A percentile compares a stretch with the other conserved stretches of the same genome.
phyloP scores from a whole-genome alignment of 2,329 filamentous ascomycete species.

The Colletotrichum cordylinicola region DNA sequence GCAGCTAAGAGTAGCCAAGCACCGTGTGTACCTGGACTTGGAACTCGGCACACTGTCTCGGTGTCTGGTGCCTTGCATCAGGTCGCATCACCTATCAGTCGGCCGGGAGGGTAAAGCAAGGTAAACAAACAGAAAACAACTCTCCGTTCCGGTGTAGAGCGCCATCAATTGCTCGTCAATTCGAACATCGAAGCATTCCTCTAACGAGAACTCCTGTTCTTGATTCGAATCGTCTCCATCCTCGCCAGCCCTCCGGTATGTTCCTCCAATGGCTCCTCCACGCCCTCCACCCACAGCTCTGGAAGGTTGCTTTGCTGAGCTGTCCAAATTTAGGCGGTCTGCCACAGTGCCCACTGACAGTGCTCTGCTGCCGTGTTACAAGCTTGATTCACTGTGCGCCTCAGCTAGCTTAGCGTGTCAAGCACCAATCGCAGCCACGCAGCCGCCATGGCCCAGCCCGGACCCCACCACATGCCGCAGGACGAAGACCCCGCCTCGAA shows the following conservation, averaged over 20 bases:
- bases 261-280: background rate
- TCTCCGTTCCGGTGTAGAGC: background rate
- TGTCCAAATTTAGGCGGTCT: background rate
- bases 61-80: background rate
- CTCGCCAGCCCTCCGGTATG: background rate
- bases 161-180: background rate
- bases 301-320: background rate
- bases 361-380: background rate
- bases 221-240: background rate
- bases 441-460: conserved; percentile 28
- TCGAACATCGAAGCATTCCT: background rate
- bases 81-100: background rate
- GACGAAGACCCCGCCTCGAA: conserved; percentile 37
- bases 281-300: background rate
- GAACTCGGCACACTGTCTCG: background rate
- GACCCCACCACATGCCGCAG: conserved; percentile 33
- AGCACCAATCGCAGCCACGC: background rate
- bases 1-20: background rate
- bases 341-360: background rate
- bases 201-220: background rate
- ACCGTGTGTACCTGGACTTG: background rate
- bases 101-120: background rate
- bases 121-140: background rate
- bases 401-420: background rate
- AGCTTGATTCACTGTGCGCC: conserved; percentile 7